Percentiles rank a stretch among this genome's conserved stretches.
Conservation (phyloP, 306 rosid species). For the Trifolium pratense region DNA sequence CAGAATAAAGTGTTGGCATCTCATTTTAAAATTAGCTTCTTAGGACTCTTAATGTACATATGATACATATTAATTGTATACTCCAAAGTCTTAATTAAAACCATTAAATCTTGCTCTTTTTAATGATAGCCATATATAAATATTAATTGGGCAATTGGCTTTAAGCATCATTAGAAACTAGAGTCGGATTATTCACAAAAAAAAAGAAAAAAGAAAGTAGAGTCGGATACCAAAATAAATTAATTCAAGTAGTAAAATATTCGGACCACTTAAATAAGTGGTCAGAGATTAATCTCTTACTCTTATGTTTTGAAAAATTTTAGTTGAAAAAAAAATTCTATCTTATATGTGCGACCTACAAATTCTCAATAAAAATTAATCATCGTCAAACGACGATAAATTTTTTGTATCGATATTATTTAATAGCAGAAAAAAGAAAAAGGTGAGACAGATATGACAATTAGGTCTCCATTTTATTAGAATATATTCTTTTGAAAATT, state of each 20-base stretch:
- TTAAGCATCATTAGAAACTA: constrained; percentile 41
- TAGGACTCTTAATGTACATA: background rate
- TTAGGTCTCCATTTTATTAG: constrained; percentile 35
- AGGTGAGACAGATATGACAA: constrained; percentile 34
- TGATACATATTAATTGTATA: background rate
- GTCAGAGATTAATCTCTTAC: background rate
- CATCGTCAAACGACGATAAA: no score
- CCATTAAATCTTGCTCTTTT: background rate
- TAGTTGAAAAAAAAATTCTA: no score
- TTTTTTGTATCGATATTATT: no score
- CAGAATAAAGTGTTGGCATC: constrained; percentile 17
- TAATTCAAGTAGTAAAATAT: no score
- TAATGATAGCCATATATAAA: background rate
- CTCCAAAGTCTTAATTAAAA: background rate
- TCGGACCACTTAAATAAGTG: no score
- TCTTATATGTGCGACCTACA: no score
- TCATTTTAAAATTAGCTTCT: constrained; percentile 33
- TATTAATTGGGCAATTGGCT: constrained; percentile 8
- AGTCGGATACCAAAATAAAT: no score
- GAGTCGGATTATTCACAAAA: no score
- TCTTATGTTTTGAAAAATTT: no score
- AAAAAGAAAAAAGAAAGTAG: background rate
- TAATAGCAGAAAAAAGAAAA: no score
- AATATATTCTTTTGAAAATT: constrained; percentile 39
- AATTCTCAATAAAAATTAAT: no score